Evolutionary conservation across 129 eudicot species (phyloP), one percentile per base, ranked within the genome.

Genomic region (Tagetes erecta): DNA sequence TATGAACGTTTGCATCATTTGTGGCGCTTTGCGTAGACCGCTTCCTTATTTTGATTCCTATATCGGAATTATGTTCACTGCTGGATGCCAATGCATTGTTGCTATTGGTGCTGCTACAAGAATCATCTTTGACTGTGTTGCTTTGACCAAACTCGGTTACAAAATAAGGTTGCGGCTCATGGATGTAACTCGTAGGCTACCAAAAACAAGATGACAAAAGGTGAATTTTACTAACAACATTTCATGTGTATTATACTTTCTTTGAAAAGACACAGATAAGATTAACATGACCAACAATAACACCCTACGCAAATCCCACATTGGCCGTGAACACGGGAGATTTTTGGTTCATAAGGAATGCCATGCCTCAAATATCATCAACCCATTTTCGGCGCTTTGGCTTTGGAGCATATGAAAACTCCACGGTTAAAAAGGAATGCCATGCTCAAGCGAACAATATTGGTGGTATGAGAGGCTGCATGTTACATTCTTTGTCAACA

Each of bases 21-120:
- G 68, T 42, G 6, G 11, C 68, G 38, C 36, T 38, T 10, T 55
- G 71, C 0, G 52, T 64, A 40, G 67, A 71, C 5, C 84, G 86
- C 9, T 60, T 12, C 82, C 85, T 77, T 74, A 86, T 77, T 37
- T 41, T 73, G 67, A 86, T 83, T 52, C 82, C 84, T 13, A 83
- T 80, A 30, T 46, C 83, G 12, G 42, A 67, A 38, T 59, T 59
- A 36, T 59, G 35, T 33, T 49, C 78, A 7, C 57, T 14, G 8
- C 52, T 65, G 7, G 65, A 74, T 74, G 67, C 81, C 37, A 50
- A 75, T 37, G 60, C 45, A 50, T 60, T 57, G 55, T 58, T 64
- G 34, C 78, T 71, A 38, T 70, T 63, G 36, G 59, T 27, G 51
- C 80, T 67, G 71, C 81, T 70, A 44, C 52, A 56, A 34, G 80